Conservation (phyloP, 208 protist species). For the Wallacemonas sp. region DNA sequence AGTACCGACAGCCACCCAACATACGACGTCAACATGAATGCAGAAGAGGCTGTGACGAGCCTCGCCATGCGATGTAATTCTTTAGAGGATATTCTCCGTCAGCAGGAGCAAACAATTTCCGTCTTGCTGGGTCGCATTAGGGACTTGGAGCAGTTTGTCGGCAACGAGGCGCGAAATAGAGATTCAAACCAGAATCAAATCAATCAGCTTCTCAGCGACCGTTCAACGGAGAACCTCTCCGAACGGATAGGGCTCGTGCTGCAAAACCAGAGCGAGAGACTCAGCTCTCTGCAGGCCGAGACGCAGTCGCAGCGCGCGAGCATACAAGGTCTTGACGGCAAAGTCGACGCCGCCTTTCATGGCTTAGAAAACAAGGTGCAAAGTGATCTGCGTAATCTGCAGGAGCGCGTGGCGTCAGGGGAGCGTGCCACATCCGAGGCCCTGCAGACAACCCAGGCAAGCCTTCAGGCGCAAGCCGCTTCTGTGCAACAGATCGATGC, state of each 20-base stretch:
- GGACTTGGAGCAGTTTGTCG: conserved; percentile 75
- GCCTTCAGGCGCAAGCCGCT: conserved; percentile 39
- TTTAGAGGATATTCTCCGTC: conserved; percentile 78
- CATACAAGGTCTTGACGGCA: conserved; percentile 52
- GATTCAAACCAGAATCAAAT: conserved; percentile 56
- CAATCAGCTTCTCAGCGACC: conserved; percentile 31
- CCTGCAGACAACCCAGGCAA: conserved; percentile 44
- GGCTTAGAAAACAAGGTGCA: conserved; percentile 69
- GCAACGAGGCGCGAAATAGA: conserved; percentile 40
- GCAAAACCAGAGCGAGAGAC: conserved; percentile 47
- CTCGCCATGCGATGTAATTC: conserved; percentile 68
- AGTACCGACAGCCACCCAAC: too few relatives aligned
- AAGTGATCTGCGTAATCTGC: conserved; percentile 41
- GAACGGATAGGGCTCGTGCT: conserved; percentile 17
- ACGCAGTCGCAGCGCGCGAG: conserved; percentile 42
- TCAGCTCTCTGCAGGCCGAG: conserved; percentile 59
- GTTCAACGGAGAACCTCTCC: conserved; percentile 12
- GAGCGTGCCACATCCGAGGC: conserved; percentile 55
- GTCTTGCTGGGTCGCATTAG: conserved; percentile 68
- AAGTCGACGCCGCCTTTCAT: conserved; percentile 37
- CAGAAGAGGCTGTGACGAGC: conserved; percentile 34
- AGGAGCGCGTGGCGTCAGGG: conserved; percentile 49
- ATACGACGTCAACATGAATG: too few relatives aligned
- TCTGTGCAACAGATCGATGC: conserved; percentile 57
- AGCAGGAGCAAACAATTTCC: conserved; percentile 65